Evolutionary conservation across 768 basidiomycete species (phyloP).

Genomic region (Suillus subaureus): DNA sequence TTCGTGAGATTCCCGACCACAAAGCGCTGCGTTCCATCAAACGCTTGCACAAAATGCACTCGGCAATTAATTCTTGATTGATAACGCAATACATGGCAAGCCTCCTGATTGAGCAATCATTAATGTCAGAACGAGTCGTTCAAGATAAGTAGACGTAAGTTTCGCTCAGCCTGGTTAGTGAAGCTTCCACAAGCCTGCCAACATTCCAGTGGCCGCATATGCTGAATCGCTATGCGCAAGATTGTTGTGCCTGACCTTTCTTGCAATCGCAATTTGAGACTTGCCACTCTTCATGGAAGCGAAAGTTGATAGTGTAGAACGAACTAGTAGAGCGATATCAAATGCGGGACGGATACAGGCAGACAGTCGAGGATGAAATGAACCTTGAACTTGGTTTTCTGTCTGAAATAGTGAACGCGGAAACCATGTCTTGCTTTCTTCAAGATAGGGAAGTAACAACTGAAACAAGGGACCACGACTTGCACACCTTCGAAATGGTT

Average conservation of each 20-base stretch:
- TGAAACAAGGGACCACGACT: conserved; percentile 28
- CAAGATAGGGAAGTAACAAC: conserved; percentile 46
- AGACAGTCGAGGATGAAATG: conserved; percentile 56
- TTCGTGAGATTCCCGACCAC: conserved; percentile 1
- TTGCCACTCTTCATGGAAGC: conserved; percentile 39
- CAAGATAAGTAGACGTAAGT: conserved; percentile 3
- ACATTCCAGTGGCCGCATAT: background rate
- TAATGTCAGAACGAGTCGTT: background rate
- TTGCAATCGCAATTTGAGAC: conserved; percentile 40
- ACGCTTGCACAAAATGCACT: background rate
- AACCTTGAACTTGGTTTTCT: conserved; percentile 69
- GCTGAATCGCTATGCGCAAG: conserved; percentile 16
- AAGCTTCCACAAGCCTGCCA: conserved; percentile 11
- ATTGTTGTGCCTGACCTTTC: conserved; percentile 34
- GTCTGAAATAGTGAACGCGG: conserved; percentile 54
- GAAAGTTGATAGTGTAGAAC: conserved; percentile 45
- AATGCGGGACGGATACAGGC: conserved; percentile 37
- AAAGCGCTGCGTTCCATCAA: background rate
- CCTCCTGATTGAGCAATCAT: conserved; percentile 2
- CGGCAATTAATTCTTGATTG: background rate
- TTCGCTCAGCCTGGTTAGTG: conserved; percentile 15
- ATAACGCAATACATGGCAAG: background rate
- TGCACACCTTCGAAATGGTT: conserved; percentile 15
- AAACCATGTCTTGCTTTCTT: conserved; percentile 48
- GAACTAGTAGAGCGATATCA: conserved; percentile 50